Conservation (phyloP, 148 eudicot genomes). For the Oxyria digyna region DNA sequence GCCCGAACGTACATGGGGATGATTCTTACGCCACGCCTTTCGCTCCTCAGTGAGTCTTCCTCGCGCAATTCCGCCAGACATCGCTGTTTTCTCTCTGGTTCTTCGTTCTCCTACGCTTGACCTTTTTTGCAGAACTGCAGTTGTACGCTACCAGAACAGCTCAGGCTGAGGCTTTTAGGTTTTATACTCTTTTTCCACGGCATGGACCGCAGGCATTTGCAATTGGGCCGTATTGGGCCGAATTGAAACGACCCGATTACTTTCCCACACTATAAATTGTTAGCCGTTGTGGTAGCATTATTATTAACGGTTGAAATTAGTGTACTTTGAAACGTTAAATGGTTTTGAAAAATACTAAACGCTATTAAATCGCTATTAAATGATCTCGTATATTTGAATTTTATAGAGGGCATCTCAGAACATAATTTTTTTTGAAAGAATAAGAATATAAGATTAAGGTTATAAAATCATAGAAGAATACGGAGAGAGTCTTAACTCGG, state of each 20-base stretch:
- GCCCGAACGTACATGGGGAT: slow-evolving; percentile 48
- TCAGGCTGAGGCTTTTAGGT: not conserved
- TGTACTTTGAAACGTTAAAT: no score
- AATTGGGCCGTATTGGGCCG: not conserved
- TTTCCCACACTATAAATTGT: no score
- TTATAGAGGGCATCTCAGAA: no score
- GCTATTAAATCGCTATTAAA: no score
- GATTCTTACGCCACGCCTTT: slow-evolving; percentile 52
- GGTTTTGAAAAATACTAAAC: no score
- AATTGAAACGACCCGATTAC: not conserved
- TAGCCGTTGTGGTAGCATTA: no score
- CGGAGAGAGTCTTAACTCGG: no score
- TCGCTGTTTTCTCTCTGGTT: not conserved
- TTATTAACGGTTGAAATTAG: no score
- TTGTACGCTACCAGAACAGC: not conserved
- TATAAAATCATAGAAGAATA: no score
- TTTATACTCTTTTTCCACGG: not conserved
- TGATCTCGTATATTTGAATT: no score
- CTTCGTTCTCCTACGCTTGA: not conserved
- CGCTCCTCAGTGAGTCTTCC: slow-evolving; percentile 50
- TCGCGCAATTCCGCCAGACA: slow-evolving; percentile 34
- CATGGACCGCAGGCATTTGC: not conserved
- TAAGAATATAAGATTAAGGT: no score
- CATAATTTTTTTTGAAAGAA: no score
- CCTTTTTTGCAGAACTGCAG: not conserved